Evolutionary conservation across 768 basidiomycete genomes (phyloP).

Genomic region (Podaxis sp.): DNA sequence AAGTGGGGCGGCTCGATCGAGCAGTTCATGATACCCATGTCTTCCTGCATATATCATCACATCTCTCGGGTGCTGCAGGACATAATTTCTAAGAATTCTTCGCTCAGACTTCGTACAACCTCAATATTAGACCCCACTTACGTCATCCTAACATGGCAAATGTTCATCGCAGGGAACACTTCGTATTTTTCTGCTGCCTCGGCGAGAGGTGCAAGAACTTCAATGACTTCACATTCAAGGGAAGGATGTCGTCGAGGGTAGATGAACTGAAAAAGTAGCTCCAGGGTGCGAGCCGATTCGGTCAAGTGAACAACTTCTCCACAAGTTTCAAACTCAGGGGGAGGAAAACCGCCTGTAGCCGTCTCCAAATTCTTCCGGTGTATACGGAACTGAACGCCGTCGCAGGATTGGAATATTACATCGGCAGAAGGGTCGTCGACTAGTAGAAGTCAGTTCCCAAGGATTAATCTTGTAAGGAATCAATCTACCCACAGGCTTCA

Average conservation of each 20-base stretch:
- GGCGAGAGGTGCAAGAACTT: slow-evolving; percentile 20
- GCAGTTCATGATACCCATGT: slow-evolving; percentile 22
- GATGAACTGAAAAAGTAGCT: slow-evolving; percentile 29
- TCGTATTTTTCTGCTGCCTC: slow-evolving; percentile 31
- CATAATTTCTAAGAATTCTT: slow-evolving; percentile 14
- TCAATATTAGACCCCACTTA: slow-evolving; percentile 10
- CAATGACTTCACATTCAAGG: slow-evolving; percentile 20
- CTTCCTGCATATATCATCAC: slow-evolving; percentile 23
- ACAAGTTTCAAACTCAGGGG: slow-evolving; percentile 22
- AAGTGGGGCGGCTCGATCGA: slow-evolving; percentile 22
- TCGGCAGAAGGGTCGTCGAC: slow-evolving; percentile 29
- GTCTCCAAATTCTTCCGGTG: slow-evolving; percentile 29
- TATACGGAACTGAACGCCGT: slow-evolving; percentile 25
- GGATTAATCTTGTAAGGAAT: neutral
- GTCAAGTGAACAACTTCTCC: slow-evolving; percentile 26
- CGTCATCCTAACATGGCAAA: slow-evolving; percentile 25
- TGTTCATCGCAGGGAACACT: slow-evolving; percentile 27
- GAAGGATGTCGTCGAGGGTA: slow-evolving; percentile 26
- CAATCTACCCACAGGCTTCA: neutral
- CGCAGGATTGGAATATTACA: slow-evolving; percentile 28
- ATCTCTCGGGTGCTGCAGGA: slow-evolving; percentile 20
- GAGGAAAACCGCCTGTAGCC: slow-evolving; percentile 28
- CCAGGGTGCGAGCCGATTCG: slow-evolving; percentile 22
- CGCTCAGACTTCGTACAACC: neutral
- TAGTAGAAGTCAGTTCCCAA: slow-evolving; percentile 8